These are phyloP conservation scores for Phytophthora chlamydospora DNA, from an alignment of 352 stramenopile species.

Conservation along the genomic window DNA sequence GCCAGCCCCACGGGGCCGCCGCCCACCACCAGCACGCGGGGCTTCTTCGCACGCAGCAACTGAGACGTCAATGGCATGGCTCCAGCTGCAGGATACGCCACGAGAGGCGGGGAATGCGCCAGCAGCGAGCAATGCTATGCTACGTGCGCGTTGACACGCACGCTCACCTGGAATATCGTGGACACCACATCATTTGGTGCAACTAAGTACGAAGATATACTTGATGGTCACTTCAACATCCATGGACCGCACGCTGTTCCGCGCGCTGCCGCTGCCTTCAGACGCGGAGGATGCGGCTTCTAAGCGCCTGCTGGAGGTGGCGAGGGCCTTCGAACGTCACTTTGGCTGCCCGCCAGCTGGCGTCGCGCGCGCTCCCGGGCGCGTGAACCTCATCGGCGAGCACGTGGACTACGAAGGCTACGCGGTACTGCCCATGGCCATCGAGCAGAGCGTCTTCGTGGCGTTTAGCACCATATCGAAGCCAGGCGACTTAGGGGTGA, in stretches of 20 bases:
- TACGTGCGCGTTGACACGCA: slow-evolving; percentile 27
- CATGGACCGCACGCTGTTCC: slow-evolving; percentile 25
- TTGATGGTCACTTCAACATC: slow-evolving; percentile 34
- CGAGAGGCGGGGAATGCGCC: slow-evolving; percentile 14
- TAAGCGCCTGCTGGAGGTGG: slow-evolving; percentile 18
- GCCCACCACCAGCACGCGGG: slow-evolving; percentile 77
- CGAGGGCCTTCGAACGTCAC: slow-evolving; percentile 30
- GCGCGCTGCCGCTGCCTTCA: slow-evolving; percentile 14
- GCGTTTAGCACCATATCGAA: slow-evolving; percentile 36
- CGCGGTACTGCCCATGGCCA: slow-evolving; percentile 83
- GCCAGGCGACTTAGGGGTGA: not conserved
- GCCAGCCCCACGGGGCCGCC: slow-evolving; percentile 74
- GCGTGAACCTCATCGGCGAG: slow-evolving; percentile 90
- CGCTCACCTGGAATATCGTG: slow-evolving; percentile 6
- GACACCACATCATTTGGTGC: slow-evolving; percentile 4
- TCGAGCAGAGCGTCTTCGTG: slow-evolving; percentile 63
- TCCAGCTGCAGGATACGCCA: not conserved
- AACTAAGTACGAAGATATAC: slow-evolving; percentile 26
- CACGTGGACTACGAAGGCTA: slow-evolving; percentile 91
- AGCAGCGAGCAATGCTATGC: slow-evolving; percentile 17
- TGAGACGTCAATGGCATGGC: slow-evolving; percentile 23
- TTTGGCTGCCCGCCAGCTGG: slow-evolving; percentile 39
- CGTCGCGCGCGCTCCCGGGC: slow-evolving; percentile 65
- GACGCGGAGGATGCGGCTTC: slow-evolving; percentile 2
- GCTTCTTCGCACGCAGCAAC: slow-evolving; percentile 17